These are phyloP conservation scores for Arabidopsis lyrata DNA, from an alignment of 441 rosid genomes.

Conservation along the genomic window DNA sequence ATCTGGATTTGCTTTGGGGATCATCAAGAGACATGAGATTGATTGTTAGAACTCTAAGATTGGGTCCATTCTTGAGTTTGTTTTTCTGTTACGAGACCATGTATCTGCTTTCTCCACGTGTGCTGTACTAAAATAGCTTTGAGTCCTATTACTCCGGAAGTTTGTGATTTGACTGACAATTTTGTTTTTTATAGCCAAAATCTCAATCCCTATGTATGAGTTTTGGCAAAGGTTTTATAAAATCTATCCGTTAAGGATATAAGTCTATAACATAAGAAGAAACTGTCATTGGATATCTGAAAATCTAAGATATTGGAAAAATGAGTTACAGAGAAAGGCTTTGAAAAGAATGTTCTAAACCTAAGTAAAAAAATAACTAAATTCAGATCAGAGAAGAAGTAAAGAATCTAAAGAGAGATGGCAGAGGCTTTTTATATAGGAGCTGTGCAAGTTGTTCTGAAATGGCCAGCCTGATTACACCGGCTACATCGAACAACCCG, in stretches of 20 bases:
- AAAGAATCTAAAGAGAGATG: constrained; percentile 16
- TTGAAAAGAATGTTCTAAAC: constrained; percentile 42
- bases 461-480: constrained; percentile 71
- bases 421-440: constrained; percentile 48
- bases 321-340: constrained; percentile 16
- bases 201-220: constrained; percentile 14
- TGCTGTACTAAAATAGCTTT: constrained; percentile 34
- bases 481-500: constrained; percentile 69
- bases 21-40: constrained; percentile 39
- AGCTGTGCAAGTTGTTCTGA: constrained; percentile 69
- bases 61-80: constrained; percentile 34
- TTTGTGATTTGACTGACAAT: constrained; percentile 40
- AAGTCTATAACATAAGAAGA: not conserved
- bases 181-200: not conserved
- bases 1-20: constrained; percentile 20
- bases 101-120: constrained; percentile 46
- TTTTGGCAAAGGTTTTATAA: constrained; percentile 13
- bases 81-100: constrained; percentile 42
- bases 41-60: constrained; percentile 30
- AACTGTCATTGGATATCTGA: constrained; percentile 1
- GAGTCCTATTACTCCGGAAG: constrained; percentile 36
- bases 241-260: not conserved
- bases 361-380: constrained; percentile 11
- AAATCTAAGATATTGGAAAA: constrained; percentile 13
- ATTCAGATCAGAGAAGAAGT: constrained; percentile 15